Conservation (phyloP, 495 filamentous ascomycete genomes). For the Penicillium cosmopolitanum region DNA sequence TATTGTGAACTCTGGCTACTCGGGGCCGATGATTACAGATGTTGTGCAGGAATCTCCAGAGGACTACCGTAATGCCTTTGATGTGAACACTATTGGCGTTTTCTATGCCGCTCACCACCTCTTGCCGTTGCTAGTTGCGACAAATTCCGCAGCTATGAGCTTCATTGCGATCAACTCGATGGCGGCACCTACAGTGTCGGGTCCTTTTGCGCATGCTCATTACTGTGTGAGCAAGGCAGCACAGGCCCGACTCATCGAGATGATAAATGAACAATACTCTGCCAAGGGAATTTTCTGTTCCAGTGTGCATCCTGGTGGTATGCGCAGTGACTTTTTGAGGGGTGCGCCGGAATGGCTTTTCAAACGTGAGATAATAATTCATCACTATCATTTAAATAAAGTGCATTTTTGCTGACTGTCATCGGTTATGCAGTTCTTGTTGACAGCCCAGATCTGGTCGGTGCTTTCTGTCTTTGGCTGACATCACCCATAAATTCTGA, state of each 20-base stretch:
- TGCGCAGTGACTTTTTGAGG: conserved; percentile 42
- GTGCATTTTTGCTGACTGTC: conserved; percentile 2
- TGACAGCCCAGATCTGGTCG: conserved; percentile 44
- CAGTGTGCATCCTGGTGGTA: conserved; percentile 51
- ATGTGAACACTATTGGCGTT: conserved; percentile 47
- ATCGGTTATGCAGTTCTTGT: conserved; percentile 14
- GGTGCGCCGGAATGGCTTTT: conserved; percentile 25
- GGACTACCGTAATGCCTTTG: conserved; percentile 44
- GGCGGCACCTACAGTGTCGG: conserved; percentile 26
- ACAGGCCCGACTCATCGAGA: conserved; percentile 45
- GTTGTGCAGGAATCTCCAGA: conserved; percentile 31
- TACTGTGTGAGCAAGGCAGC: conserved; percentile 48
- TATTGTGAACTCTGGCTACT: conserved; percentile 47
- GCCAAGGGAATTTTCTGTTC: conserved; percentile 44
- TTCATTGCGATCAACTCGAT: conserved; percentile 38
- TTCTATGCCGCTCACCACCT: conserved; percentile 45
- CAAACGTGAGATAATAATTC: conserved; percentile 19
- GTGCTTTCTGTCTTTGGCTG: conserved; percentile 45
- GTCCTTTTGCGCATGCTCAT: conserved; percentile 27
- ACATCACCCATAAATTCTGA: conserved; percentile 20
- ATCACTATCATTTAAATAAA: not conserved
- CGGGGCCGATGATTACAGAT: conserved; percentile 34
- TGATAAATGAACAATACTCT: conserved; percentile 45
- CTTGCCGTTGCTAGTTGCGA: conserved; percentile 40
- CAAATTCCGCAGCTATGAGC: conserved; percentile 25